Percentiles rank a stretch among this genome's conserved stretches.
Conservation (phyloP, 352 stramenopile genomes). For the Plasmopara viticola region DNA sequence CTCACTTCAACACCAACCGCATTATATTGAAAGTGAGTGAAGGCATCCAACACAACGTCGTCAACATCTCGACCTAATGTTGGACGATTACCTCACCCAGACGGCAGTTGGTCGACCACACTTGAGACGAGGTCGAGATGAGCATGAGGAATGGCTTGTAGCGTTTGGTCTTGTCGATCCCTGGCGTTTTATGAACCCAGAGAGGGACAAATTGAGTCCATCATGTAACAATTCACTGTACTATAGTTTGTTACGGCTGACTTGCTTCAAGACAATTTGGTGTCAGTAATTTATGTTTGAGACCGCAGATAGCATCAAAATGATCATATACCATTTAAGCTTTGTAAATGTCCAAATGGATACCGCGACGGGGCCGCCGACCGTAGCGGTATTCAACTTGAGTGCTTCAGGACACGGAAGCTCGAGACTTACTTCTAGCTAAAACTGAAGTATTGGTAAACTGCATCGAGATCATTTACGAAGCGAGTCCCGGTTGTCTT, state of each 20-base stretch:
- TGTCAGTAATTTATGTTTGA: slow-evolving; percentile 1
- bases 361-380: too few species aligned
- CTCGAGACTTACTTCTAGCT: background rate
- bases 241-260: slow-evolving; percentile 13
- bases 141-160: too few species aligned
- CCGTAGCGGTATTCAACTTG: background rate
- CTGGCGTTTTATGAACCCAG: slow-evolving; percentile 9
- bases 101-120: too few species aligned
- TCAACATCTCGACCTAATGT: too few species aligned
- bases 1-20: too few species aligned
- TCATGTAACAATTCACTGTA: slow-evolving; percentile 6
- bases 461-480: slow-evolving; percentile 4
- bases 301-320: slow-evolving; percentile 9
- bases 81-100: too few species aligned
- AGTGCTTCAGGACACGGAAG: background rate
- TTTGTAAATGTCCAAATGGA: background rate
- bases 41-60: too few species aligned
- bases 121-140: too few species aligned
- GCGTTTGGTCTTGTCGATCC: slow-evolving; percentile 8
- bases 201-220: slow-evolving; percentile 6
- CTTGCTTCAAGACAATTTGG: slow-evolving; percentile 7
- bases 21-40: too few species aligned
- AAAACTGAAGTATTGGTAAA: background rate
- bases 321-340: slow-evolving; percentile 3
- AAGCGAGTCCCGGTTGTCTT: slow-evolving; percentile 5